Evolutionary conservation across 2,329 filamentous ascomycete genomes (phyloP).

Genomic region (Botrytis galanthina): DNA sequence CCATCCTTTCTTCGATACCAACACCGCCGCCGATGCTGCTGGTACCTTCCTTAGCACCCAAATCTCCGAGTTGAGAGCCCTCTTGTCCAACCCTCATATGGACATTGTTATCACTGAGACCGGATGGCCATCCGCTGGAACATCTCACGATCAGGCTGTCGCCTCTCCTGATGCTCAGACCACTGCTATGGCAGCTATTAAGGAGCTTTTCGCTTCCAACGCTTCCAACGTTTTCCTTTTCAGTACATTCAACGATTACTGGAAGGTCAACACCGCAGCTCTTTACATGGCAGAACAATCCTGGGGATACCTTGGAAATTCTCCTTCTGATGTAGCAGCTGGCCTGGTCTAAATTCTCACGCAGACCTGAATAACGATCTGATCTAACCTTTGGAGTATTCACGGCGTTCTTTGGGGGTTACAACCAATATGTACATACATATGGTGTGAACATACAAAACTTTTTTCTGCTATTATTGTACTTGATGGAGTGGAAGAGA

Average conservation of each 20-base stretch:
- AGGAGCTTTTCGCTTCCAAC: conserved; percentile 52
- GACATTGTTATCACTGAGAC: conserved; percentile 75
- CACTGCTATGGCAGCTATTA: conserved; percentile 64
- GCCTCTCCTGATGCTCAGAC: conserved; percentile 66
- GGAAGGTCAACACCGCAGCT: conserved; percentile 64
- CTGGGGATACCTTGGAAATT: conserved; percentile 62
- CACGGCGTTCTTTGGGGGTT: conserved; percentile 12
- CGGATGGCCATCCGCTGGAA: conserved; percentile 75
- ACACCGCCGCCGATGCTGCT: conserved; percentile 56
- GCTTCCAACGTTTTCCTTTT: conserved; percentile 64
- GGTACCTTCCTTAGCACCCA: conserved; percentile 65
- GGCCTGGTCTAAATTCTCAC: conserved; percentile 20
- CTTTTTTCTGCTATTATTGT: conserved; percentile 14
- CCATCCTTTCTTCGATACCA: conserved; percentile 79
- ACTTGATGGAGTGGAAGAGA: not conserved
- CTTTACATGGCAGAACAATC: conserved; percentile 72
- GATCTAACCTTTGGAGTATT: conserved; percentile 1
- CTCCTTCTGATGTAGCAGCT: conserved; percentile 28
- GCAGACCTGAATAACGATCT: not conserved
- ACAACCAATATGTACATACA: conserved; percentile 13
- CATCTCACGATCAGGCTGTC: conserved; percentile 64
- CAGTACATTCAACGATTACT: conserved; percentile 74
- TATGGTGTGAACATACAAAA: conserved; percentile 13
- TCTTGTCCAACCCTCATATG: conserved; percentile 49
- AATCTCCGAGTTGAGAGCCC: conserved; percentile 45